Evolutionary conservation across 768 basidiomycete genomes (phyloP), one percentile per base, ranked within the genome.

Genomic region (Mycena floridula): DNA sequence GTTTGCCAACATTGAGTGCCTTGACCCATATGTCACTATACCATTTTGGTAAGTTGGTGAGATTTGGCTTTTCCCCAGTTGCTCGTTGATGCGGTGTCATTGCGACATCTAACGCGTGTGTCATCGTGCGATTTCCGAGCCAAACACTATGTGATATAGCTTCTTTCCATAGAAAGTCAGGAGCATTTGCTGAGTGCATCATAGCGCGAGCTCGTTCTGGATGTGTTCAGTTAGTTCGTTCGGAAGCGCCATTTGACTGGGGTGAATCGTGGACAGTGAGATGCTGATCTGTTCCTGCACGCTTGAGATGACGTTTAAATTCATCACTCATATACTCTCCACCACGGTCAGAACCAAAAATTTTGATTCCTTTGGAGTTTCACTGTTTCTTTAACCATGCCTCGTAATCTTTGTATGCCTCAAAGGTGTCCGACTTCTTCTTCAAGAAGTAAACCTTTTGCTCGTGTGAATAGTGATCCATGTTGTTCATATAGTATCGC

Each of bases 261-360:
- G 66, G 63, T 15, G 58, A 56, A 49, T 67, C 56, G 37, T 65
- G 62, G 20, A 63, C 56, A 2, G 57, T 65, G 20, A 65, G 58
- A 25, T 65, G 58, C 18, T 52, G 54, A 39, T 51, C 40, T 0
- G 63, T 68, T 2, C 66, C 61, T 16, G 53, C 38, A 2, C 35
- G 23, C 7, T 50, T 47, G 7, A 62, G 56, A 43, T 63, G 50
- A 3, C 49, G 46, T 6, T 20, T 36, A 42, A 66, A 65, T 5
- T 47, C 59, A 3, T 51, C 48, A n/a, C 50, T 54, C 16, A 50
- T 61, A 37, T 58, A 65, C 47, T 65, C 60, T 0, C 61, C 61
- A 13, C 62, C 60, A 39, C 58, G 43, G 49, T 66, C 59, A 3
- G 32, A 38, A n/a, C 37, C 43, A 40, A 48, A 24, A 21, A 48